Conservation (phyloP, 805 yeast species). For the Candida schatavii region DNA sequence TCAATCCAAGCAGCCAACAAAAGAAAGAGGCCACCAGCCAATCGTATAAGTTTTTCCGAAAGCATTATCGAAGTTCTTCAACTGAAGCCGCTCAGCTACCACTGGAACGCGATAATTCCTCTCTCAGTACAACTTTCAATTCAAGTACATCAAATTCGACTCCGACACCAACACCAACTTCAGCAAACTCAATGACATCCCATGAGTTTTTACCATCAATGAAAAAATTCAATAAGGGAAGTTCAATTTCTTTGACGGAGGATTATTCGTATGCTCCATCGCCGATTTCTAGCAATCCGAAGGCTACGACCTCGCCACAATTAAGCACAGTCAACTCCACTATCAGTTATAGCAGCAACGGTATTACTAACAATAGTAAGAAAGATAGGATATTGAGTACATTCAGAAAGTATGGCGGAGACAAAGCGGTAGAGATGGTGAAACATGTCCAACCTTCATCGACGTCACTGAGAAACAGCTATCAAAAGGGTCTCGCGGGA, state of each 20-base stretch:
- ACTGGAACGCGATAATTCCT: conserved; percentile 18
- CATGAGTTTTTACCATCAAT: conserved; percentile 1
- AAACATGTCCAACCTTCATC: conserved; percentile 23
- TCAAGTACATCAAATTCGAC: not conserved
- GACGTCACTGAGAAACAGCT: not conserved
- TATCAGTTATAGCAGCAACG: not conserved
- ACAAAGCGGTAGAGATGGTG: conserved; percentile 36
- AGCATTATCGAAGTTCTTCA: conserved; percentile 63
- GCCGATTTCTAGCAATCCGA: not conserved
- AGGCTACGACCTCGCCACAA: conserved; percentile 15
- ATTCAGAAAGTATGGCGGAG: conserved; percentile 39
- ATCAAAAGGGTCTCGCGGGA: conserved; percentile 2
- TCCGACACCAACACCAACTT: conserved; percentile 18
- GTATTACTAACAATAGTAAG: conserved; percentile 4
- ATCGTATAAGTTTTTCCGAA: conserved; percentile 50
- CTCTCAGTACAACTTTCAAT: too few species aligned
- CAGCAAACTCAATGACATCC: not conserved
- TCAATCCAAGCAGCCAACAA: conserved; percentile 28
- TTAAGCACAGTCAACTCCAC: conserved; percentile 8
- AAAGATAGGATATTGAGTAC: conserved; percentile 40
- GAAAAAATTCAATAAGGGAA: not conserved
- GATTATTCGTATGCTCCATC: conserved; percentile 16
- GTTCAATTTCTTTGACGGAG: conserved; percentile 9
- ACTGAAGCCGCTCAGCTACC: conserved; percentile 44
- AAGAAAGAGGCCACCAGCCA: not conserved